Percentiles rank a stretch among this genome's conserved stretches.
Evolutionary conservation across 768 basidiomycete genomes (phyloP).

Genomic region (Mycena filopes): DNA sequence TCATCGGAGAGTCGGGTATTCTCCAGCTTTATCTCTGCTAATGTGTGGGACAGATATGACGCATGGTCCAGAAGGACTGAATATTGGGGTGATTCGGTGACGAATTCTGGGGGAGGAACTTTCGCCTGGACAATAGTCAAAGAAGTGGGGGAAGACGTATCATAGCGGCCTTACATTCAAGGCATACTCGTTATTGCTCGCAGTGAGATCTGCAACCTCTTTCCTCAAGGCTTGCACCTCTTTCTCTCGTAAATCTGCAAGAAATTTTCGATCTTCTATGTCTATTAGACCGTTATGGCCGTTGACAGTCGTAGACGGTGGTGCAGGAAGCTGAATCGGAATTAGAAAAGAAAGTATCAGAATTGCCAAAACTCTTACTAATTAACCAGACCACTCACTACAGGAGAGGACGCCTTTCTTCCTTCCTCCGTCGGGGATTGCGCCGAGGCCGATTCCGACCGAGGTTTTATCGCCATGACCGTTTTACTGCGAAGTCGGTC

Average conservation of each 20-base stretch:
- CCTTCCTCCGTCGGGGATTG: constrained; percentile 57
- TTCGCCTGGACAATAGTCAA: constrained; percentile 46
- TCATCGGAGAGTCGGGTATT: constrained; percentile 55
- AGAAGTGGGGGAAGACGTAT: not conserved
- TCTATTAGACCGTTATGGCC: constrained; percentile 50
- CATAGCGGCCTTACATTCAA: constrained; percentile 22
- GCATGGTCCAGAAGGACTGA: constrained; percentile 66
- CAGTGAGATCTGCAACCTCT: constrained; percentile 46
- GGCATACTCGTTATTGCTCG: constrained; percentile 7
- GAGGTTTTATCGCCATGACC: constrained; percentile 58
- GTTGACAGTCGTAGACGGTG: constrained; percentile 46
- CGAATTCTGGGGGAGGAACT: constrained; percentile 53
- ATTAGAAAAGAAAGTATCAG: constrained; percentile 59
- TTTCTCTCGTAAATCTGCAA: constrained; percentile 54
- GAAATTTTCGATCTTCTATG: constrained; percentile 51
- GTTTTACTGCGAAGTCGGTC: constrained; percentile 70
- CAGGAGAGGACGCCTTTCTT: constrained; percentile 69
- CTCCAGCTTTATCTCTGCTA: constrained; percentile 52
- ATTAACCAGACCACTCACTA: constrained; percentile 77
- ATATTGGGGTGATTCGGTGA: constrained; percentile 64
- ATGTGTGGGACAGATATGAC: constrained; percentile 55
- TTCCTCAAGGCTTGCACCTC: constrained; percentile 60
- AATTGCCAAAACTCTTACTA: constrained; percentile 70
- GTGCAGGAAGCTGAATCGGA: constrained; percentile 51
- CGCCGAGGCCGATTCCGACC: constrained; percentile 40